Conservation (phyloP, 768 basidiomycete species). For the Suillus cothurnatus region DNA sequence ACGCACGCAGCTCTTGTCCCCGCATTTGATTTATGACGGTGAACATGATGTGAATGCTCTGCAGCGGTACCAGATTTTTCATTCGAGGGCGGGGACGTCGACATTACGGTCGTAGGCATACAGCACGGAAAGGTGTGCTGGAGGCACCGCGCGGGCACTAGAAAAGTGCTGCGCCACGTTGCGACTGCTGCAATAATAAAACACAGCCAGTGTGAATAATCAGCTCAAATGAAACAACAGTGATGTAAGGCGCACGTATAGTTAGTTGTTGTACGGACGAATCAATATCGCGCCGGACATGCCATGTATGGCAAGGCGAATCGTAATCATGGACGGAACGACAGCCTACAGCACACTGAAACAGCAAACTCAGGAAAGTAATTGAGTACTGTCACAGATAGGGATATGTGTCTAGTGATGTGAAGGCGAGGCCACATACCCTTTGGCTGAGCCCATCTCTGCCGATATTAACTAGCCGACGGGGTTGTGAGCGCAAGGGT, state of each 20-base stretch:
- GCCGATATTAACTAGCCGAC: too few species aligned
- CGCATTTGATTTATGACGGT: slow-evolving; percentile 16
- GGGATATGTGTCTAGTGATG: too few species aligned
- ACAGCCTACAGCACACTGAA: too few species aligned
- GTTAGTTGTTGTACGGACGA: slow-evolving; percentile 40
- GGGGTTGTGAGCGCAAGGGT: too few species aligned
- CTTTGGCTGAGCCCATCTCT: too few species aligned
- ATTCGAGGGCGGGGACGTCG: slow-evolving; percentile 25
- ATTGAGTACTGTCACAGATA: too few species aligned
- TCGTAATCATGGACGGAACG: too few species aligned
- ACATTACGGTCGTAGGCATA: slow-evolving; percentile 1
- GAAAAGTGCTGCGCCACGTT: background rate
- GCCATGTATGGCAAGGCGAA: too few species aligned
- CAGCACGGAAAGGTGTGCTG: background rate
- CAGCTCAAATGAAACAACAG: background rate
- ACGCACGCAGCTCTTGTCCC: slow-evolving; percentile 22
- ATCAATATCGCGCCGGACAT: too few species aligned
- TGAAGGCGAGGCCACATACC: too few species aligned
- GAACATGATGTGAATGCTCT: slow-evolving; percentile 5
- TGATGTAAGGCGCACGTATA: slow-evolving; percentile 57
- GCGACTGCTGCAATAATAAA: background rate
- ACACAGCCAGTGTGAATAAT: slow-evolving; percentile 35
- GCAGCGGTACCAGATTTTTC: slow-evolving; percentile 16
- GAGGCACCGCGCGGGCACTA: background rate
- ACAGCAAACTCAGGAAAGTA: too few species aligned